These are phyloP conservation scores for Leccinum fibrillosum DNA, from an alignment of 768 basidiomycete genomes.

Conservation along the genomic window DNA sequence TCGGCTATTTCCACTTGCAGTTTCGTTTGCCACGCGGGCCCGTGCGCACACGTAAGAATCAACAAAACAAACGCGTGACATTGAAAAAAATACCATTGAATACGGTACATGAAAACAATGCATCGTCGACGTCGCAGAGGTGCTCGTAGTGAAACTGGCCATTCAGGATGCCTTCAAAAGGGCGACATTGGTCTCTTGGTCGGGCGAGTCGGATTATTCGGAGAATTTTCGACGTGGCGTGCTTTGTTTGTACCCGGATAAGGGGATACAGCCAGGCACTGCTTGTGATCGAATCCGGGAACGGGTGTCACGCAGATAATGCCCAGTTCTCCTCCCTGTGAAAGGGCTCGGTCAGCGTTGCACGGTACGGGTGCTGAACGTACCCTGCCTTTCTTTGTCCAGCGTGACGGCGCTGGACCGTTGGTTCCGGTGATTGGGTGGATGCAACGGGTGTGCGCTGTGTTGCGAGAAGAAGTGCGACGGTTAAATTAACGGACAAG, in stretches of 20 bases:
- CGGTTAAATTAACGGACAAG: slow-evolving; percentile 21
- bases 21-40: slow-evolving; percentile 40
- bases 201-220: slow-evolving; percentile 11
- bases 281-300: slow-evolving; percentile 24
- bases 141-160: slow-evolving; percentile 18
- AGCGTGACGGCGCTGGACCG: neutral
- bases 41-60: slow-evolving; percentile 38
- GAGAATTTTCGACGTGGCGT: slow-evolving; percentile 13
- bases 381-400: slow-evolving; percentile 8
- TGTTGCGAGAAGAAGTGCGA: slow-evolving; percentile 14
- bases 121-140: slow-evolving; percentile 19
- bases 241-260: slow-evolving; percentile 33
- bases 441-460: slow-evolving; percentile 13
- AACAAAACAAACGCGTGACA: slow-evolving; percentile 32
- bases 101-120: slow-evolving; percentile 27
- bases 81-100: slow-evolving; percentile 32
- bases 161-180: slow-evolving; percentile 13
- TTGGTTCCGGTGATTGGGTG: slow-evolving; percentile 24
- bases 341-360: slow-evolving; percentile 4
- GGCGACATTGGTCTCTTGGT: neutral
- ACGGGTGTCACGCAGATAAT: slow-evolving; percentile 6
- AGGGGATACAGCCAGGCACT: slow-evolving; percentile 20
- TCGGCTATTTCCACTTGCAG: slow-evolving; percentile 39
- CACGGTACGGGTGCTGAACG: slow-evolving; percentile 2
- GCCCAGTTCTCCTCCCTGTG: neutral